Evolutionary conservation across 495 filamentous ascomycete genomes (phyloP), one percentile per base, ranked within the genome.

Genomic region (Podospora pseudopauciseta): DNA sequence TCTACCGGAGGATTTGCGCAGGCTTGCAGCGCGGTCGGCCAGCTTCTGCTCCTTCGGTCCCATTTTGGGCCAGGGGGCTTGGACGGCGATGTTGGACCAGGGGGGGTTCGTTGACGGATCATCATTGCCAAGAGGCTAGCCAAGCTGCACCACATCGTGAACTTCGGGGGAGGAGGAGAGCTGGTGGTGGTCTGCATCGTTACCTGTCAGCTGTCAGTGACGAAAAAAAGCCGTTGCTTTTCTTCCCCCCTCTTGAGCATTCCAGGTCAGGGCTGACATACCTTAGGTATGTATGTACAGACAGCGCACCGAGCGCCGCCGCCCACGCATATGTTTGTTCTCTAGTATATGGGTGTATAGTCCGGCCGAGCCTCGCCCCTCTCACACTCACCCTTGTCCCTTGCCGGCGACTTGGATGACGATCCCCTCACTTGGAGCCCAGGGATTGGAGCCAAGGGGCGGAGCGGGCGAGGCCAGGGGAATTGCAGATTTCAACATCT

Each of bases 1-100:
- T 68, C 66, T 64, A 32, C 66, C 13, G 16, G 62, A 53, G 62
- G 62, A 60, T 67, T 63, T 23, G 59, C 65, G 60, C 62, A 16
- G 39, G 39, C 39, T 49, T 49, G 39, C 39, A 49, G 39, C 9
- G 15, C 23, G 23, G 23, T 23, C 23, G 23, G 23, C 39, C 39
- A 16, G 32, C 32, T 28, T 39, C 13, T 23, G n/a, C 3, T n/a
- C 3, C n/a, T 55, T 20, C 32, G 6, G 23, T 23, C 39, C 44
- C 28, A 6, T 32, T 65, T 57, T 19, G 23, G 63, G 57, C 39
- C 15, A 11, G 39, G 39, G 39, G 39, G 39, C 39, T 49, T 18
- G 39, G 39, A 49, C 39, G 39, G 39, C 39, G 39, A 49, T 49
- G 39, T 49, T 11, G 39, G 13, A 5, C 39, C 9, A 16, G 39